Percentiles rank a stretch among this genome's conserved stretches.
These are phyloP conservation scores for Globisporangium heterothallicum DNA, from an alignment of 352 stramenopile species.

Conservation along the genomic window DNA sequence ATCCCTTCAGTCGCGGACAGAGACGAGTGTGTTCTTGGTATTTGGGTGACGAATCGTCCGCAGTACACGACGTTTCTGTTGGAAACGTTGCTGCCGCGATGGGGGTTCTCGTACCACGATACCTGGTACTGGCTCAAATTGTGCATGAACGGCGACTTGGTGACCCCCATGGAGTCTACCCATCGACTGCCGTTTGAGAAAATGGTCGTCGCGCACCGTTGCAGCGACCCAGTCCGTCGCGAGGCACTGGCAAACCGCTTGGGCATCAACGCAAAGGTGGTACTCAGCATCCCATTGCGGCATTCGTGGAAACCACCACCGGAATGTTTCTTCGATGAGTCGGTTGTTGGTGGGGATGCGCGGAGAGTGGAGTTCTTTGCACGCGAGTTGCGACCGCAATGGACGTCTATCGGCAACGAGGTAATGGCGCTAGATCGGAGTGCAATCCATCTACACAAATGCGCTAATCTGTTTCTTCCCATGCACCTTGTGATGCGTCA, in stretches of 20 bases:
- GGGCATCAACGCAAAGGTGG: slow-evolving; percentile 28
- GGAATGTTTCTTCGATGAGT: slow-evolving; percentile 42
- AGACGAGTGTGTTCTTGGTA: slow-evolving; percentile 44
- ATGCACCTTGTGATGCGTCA: slow-evolving; percentile 12
- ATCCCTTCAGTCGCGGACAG: slow-evolving; percentile 22
- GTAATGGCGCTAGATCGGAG: too few relatives aligned
- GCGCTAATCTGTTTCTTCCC: too few relatives aligned
- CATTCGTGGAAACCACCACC: slow-evolving; percentile 78
- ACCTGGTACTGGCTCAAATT: slow-evolving; percentile 82
- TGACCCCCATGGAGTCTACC: slow-evolving; percentile 50
- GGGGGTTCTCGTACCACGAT: slow-evolving; percentile 52
- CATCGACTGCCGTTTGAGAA: slow-evolving; percentile 67
- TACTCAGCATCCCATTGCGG: slow-evolving; percentile 60
- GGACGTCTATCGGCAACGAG: slow-evolving; percentile 66
- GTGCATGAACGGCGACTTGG: slow-evolving; percentile 40
- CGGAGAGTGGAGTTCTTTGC: slow-evolving; percentile 61
- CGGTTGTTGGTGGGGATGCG: neutral
- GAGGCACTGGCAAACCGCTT: slow-evolving; percentile 20
- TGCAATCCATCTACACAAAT: slow-evolving; percentile 1
- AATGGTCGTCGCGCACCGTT: slow-evolving; percentile 50
- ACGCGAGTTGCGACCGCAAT: slow-evolving; percentile 51
- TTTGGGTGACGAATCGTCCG: slow-evolving; percentile 76
- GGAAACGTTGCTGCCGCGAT: slow-evolving; percentile 44
- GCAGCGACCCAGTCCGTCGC: slow-evolving; percentile 9
- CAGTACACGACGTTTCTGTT: slow-evolving; percentile 52